Base-by-base conservation (phyloP, 805 yeast genomes). In the Lachancea cidri region DNA sequence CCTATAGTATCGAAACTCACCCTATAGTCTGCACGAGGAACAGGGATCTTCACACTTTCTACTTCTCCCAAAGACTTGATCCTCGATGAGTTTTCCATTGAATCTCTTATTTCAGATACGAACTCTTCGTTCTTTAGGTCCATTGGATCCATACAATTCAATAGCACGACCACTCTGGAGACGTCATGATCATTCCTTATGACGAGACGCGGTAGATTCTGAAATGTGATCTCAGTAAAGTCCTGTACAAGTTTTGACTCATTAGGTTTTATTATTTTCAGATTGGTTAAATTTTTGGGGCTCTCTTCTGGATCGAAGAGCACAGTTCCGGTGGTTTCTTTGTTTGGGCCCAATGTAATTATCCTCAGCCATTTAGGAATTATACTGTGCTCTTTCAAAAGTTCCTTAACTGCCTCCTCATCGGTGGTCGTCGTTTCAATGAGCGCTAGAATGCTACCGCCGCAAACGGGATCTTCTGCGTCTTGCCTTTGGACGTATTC, bases 81-180 rank as follows among this genome's bases (percentile, higher is more conserved):
- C 53, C 16, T 53, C 29, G 44, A 47, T 5, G 50, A 44, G 4
- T 45, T 36, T 14, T 39, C 41, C 17, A 89, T 70, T 29, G 84
- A 83, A 4, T 70, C 67, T 33, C 68, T 58, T 15, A 83, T 66
- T 35, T 74, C 77, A 17, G 70, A 62, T 48, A 66, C 77, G 22
- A 67, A 72, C 0, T 57, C 57, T 18, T 71, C 76, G 33, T 77
- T 77, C 16, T 71, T 60, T 40, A 86, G 61, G 47, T 85, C 94
- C 27, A 77, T 77, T 1, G 81, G 73, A 2, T 82, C 73, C 1
- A 86, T 71, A 35, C 78, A 66, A 54, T 88, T 89, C 29, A 85
- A 58, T 3, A 88, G 61, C 42, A 83, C 78, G 5, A 89, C 55
- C 1, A 84, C 86, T 13, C 58, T 70, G 0, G 79, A 60, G 29